Conservation (phyloP, 495 filamentous ascomycete species). For the Annulohypoxylon maeteangense region DNA sequence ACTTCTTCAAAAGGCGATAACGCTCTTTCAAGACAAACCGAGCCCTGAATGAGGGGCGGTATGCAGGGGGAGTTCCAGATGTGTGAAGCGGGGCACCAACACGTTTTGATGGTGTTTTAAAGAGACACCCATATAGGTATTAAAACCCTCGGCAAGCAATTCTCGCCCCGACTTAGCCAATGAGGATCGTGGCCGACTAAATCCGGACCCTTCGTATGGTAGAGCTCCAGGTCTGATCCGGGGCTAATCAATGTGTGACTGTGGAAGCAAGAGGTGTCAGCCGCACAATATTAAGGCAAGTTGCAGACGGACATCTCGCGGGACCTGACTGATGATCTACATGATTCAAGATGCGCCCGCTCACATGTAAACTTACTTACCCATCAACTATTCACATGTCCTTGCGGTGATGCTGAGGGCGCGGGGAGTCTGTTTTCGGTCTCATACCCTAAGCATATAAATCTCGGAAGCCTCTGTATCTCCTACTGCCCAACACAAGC, state of each 20-base stretch:
- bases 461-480: background rate
- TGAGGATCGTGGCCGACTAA: background rate
- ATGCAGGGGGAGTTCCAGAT: constrained; percentile 36
- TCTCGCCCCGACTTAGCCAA: background rate
- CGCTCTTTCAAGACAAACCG: background rate
- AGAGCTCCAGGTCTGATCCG: background rate
- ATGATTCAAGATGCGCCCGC: background rate
- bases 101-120: constrained; percentile 40
- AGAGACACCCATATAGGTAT: constrained; percentile 6
- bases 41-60: constrained; percentile 5
- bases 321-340: constrained; percentile 4
- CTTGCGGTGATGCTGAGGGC: constrained; percentile 11
- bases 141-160: constrained; percentile 1
- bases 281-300: constrained; percentile 30
- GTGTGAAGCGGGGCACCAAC: constrained; percentile 24
- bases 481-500: background rate
- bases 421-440: background rate
- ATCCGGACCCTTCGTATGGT: background rate
- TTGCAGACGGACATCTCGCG: background rate
- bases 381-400: background rate
- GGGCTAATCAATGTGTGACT: background rate
- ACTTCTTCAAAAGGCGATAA: constrained; percentile 9
- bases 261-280: constrained; percentile 11
- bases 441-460: background rate
- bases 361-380: background rate